phyloP scores from a whole-genome alignment of 306 rosid genomes.

The Medicago truncatula region DNA sequence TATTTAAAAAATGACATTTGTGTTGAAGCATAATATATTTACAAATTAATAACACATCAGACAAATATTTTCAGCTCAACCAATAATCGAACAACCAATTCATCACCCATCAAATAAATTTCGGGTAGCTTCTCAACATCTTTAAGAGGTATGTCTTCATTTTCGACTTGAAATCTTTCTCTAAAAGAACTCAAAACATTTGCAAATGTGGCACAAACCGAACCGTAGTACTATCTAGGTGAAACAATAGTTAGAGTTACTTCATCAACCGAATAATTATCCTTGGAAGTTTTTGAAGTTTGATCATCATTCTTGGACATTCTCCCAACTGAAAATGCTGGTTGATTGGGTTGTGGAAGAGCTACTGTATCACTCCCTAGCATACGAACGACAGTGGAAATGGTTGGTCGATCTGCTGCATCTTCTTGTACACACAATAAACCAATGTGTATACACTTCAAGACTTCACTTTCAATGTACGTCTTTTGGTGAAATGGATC shows the following conservation, averaged over 20 bases:
- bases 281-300: conserved; percentile 33
- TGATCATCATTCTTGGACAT: background rate
- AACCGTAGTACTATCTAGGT: conserved; percentile 12
- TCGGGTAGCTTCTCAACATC: background rate
- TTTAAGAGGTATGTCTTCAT: too few species aligned
- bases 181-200: background rate
- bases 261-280: conserved; percentile 35
- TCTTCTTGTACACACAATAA: conserved; percentile 60
- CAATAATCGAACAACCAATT: background rate
- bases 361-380: conserved; percentile 41
- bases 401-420: conserved; percentile 52
- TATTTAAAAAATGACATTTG: background rate
- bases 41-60: background rate
- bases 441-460: conserved; percentile 53
- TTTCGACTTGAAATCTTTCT: background rate
- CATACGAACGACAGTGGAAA: conserved; percentile 47
- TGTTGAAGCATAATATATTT: background rate
- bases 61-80: background rate
- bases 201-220: background rate
- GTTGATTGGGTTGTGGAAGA: conserved; percentile 51
- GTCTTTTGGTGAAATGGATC: conserved; percentile 46
- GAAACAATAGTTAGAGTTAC: background rate
- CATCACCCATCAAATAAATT: background rate
- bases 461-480: conserved; percentile 23
- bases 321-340: conserved; percentile 47